Evolutionary conservation across 2,329 filamentous ascomycete species (phyloP).

Genomic region (Claviceps monticola): DNA sequence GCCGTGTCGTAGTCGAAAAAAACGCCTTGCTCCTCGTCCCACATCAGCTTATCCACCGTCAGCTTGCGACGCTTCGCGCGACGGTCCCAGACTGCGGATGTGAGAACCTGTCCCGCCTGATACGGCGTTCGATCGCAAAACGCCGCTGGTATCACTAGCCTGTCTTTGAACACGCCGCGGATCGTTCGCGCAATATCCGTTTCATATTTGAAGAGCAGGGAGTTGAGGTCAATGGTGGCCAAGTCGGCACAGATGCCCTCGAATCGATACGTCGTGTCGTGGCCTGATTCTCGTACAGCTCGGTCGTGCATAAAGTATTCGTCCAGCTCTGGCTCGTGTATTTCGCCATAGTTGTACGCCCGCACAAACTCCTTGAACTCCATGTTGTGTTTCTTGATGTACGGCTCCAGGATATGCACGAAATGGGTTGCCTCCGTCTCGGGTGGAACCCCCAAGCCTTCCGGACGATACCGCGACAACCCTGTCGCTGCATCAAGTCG

Average conservation of each 20-base stretch:
- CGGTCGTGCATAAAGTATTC: constrained; percentile 94
- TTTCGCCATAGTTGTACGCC: constrained; percentile 67
- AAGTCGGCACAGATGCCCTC: constrained; percentile 79
- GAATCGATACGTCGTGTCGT: constrained; percentile 89
- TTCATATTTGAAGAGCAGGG: constrained; percentile 92
- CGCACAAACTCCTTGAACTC: constrained; percentile 71
- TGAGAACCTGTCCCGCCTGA: constrained; percentile 56
- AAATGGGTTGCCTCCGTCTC: constrained; percentile 87
- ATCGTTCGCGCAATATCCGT: constrained; percentile 82
- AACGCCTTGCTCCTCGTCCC: constrained; percentile 86
- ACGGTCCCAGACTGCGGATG: constrained; percentile 81
- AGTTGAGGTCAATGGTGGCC: constrained; percentile 90
- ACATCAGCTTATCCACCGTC: constrained; percentile 83
- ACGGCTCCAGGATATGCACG: constrained; percentile 67
- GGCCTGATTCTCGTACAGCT: constrained; percentile 87
- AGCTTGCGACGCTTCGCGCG: constrained; percentile 72
- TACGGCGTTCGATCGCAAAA: constrained; percentile 57
- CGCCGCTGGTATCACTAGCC: constrained; percentile 65
- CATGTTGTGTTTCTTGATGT: constrained; percentile 73
- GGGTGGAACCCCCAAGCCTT: constrained; percentile 73
- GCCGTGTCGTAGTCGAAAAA: constrained; percentile 95
- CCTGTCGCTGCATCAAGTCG: constrained; percentile 65
- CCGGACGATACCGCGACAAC: constrained; percentile 71
- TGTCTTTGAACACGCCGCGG: constrained; percentile 70
- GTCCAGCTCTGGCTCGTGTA: constrained; percentile 79